Conservation (phyloP, 331 rosid genomes). For the Pyrus hybrid region DNA sequence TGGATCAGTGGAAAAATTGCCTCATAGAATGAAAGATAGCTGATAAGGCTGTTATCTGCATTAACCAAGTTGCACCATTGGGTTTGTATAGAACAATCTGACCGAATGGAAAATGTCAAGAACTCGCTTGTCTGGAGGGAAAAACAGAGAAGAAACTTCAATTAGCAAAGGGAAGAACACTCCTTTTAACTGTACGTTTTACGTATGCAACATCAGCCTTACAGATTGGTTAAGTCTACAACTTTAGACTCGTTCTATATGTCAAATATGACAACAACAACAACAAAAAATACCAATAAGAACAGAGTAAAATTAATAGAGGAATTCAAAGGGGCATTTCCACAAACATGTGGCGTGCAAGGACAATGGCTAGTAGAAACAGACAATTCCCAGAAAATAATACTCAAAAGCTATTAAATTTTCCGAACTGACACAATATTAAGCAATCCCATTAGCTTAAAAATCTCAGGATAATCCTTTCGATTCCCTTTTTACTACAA, state of each 20-base stretch:
- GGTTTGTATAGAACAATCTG: background rate
- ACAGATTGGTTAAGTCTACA: background rate
- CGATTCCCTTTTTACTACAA: background rate
- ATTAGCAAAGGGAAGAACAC: background rate
- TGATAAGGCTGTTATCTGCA: background rate
- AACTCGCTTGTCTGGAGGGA: background rate
- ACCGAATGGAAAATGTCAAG: background rate
- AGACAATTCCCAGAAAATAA: background rate
- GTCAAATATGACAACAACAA: background rate
- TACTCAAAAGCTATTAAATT: background rate
- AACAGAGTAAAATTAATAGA: background rate
- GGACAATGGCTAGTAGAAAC: background rate
- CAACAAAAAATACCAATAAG: background rate
- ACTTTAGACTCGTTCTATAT: background rate
- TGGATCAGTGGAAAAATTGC: slow-evolving; percentile 1
- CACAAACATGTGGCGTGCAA: slow-evolving; percentile 5
- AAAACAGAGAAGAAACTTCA: background rate
- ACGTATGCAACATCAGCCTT: background rate
- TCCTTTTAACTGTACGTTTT: background rate
- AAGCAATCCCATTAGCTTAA: background rate
- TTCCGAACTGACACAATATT: background rate
- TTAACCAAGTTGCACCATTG: background rate
- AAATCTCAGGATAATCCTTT: background rate
- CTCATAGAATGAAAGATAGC: background rate
- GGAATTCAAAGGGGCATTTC: background rate